Base-by-base conservation (phyloP, 1,284 basidiomycete species). In the Singerocomus rubriflavus region DNA sequence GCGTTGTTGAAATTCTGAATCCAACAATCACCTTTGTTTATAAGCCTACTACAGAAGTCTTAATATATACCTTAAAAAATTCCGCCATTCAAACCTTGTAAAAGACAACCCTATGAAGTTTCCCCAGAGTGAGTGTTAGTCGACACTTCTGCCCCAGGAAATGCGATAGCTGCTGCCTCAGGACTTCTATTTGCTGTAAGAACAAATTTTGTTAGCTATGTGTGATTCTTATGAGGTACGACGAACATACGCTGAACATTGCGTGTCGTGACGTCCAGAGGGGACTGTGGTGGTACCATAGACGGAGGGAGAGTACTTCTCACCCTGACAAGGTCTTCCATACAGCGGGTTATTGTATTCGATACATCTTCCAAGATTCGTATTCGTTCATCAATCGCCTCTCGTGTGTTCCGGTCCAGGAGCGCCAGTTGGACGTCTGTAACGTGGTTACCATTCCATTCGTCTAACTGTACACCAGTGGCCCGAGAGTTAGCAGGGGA, bases 371-470 rank as follows among this genome's bases (percentile, higher is more conserved):
- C 85, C 27, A 95, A 70, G 26, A 91, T 78, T 37, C 82, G 74
- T 52, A 95, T 70, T 50, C 91, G 78, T 66, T 93, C 89, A 56
- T 93, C 88, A 42, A 95, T 88, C 5, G 86, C 86, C 58, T 88
- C 85, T 42, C 89, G 74, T 17, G 87, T 88, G 29, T 86, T 63
- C 32, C 63, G 69, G 56, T 91, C 88, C 64, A 88, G 70, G 32
- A 74, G 65, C 21, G 69, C 70, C 30, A 88, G 73, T 60, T 85
- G 86, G 48, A 77, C 77, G 38, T 81, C 81, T 33, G 77, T 82
- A 56, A 83, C 46, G 35, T 44, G 56, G 66, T 73, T 46, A 78
- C 71, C 57, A 38, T 46, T 37, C 27, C 5, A 9, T 27, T 41
- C 10, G 67, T 71, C 29, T 33, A 42, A 33, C 14, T 35, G 47